Conservation (phyloP, 1,139 yeast genomes). For the Pichia sp. region DNA sequence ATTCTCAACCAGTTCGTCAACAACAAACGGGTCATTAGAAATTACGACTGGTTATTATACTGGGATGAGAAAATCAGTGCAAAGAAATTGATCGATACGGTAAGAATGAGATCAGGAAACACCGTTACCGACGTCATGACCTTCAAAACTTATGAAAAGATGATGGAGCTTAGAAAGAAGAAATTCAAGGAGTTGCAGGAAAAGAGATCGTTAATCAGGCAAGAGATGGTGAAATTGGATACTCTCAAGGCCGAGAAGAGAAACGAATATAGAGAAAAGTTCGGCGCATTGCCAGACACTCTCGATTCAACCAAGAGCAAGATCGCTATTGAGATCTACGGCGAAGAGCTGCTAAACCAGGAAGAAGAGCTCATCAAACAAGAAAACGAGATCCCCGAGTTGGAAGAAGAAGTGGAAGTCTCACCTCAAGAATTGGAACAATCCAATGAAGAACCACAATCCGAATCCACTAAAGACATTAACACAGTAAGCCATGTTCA, state of each 20-base stretch:
- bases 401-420: conserved; percentile 16
- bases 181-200: conserved; percentile 8
- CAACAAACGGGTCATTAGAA: conserved; percentile 32
- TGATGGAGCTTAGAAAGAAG: conserved; percentile 15
- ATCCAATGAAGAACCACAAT: background rate
- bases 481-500: background rate
- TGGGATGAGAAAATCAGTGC: conserved; percentile 29
- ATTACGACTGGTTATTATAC: conserved; percentile 33
- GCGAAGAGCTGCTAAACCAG: conserved; percentile 2
- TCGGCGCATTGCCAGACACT: conserved; percentile 10
- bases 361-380: background rate
- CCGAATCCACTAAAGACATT: background rate
- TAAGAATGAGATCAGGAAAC: conserved; percentile 8
- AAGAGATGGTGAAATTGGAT: conserved; percentile 10
- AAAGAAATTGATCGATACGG: conserved; percentile 12
- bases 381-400: conserved; percentile 6
- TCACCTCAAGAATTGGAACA: conserved; percentile 14
- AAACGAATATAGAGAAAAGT: conserved; percentile 1
- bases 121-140: conserved; percentile 19
- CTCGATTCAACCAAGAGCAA: background rate
- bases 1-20: conserved; percentile 33
- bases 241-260: conserved; percentile 1
- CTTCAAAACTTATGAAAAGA: conserved; percentile 21
- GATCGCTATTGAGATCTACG: conserved; percentile 9
- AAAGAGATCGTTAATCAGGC: conserved; percentile 8